Conservation (phyloP, 2,329 filamentous ascomycete species). For the Neophaeococcomyces aloes region DNA sequence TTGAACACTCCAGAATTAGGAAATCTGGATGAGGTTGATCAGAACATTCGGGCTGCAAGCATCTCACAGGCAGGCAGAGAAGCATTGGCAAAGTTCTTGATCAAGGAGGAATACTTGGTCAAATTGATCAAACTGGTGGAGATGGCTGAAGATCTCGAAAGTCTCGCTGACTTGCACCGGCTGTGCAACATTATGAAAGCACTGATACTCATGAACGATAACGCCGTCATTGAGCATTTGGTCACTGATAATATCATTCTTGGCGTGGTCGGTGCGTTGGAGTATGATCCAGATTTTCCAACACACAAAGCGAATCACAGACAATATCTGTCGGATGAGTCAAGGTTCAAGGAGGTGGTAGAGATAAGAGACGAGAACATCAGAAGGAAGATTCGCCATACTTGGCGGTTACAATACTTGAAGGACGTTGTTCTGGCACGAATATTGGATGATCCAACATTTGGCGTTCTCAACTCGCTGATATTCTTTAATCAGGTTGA, state of each 20-base stretch:
- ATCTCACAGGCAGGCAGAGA: constrained; percentile 67
- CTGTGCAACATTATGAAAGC: constrained; percentile 98
- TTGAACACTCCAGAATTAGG: constrained; percentile 72
- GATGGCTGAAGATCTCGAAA: constrained; percentile 85
- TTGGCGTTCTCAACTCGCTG: constrained; percentile 90
- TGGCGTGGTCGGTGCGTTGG: constrained; percentile 86
- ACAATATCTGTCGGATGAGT: constrained; percentile 79
- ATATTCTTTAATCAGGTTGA: constrained; percentile 99
- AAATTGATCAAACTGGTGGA: constrained; percentile 79
- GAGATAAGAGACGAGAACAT: constrained; percentile 74
- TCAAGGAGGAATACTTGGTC: constrained; percentile 73
- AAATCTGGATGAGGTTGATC: constrained; percentile 74
- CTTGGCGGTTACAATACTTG: constrained; percentile 88
- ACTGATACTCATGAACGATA: constrained; percentile 89
- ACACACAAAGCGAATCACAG: constrained; percentile 96
- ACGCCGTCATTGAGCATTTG: constrained; percentile 82
- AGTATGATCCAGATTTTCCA: constrained; percentile 97
- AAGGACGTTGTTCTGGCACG: constrained; percentile 97
- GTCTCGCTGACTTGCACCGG: constrained; percentile 72
- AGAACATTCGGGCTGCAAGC: constrained; percentile 69
- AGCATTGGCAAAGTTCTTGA: constrained; percentile 74
- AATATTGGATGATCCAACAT: constrained; percentile 94
- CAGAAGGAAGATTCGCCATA: constrained; percentile 86
- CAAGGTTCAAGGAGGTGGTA: constrained; percentile 92
- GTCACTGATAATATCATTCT: constrained; percentile 82